A percentile compares a stretch with the other conserved stretches of the same genome.
Evolutionary conservation across 352 stramenopile genomes (phyloP).

Genomic region (Globisporangium nodosum): DNA sequence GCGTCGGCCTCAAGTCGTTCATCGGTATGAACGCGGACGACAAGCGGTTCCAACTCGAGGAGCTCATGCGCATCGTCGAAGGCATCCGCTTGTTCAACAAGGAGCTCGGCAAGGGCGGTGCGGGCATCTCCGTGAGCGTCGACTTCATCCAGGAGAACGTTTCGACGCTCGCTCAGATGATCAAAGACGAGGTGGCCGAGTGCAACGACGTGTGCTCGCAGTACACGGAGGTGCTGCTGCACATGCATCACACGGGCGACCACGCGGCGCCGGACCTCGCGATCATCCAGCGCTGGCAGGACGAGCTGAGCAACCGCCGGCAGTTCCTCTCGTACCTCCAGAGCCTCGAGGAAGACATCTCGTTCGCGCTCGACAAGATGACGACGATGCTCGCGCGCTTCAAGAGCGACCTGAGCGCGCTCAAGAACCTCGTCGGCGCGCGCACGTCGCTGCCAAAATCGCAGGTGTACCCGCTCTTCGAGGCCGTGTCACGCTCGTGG

Average conservation of each 20-base stretch:
- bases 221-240: slow-evolving; percentile 75
- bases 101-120: slow-evolving; percentile 81
- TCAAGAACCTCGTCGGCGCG: slow-evolving; percentile 81
- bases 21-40: slow-evolving; percentile 87
- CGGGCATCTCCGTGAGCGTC: slow-evolving; percentile 64
- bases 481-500: slow-evolving; percentile 84
- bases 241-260: slow-evolving; percentile 49
- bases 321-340: slow-evolving; percentile 91
- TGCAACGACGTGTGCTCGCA: slow-evolving; percentile 70
- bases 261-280: slow-evolving; percentile 16
- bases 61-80: slow-evolving; percentile 89
- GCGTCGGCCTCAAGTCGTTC: slow-evolving; percentile 91
- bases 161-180: slow-evolving; percentile 29
- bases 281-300: slow-evolving; percentile 81
- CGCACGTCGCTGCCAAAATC: slow-evolving; percentile 90
- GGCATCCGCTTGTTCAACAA: slow-evolving; percentile 94
- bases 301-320: slow-evolving; percentile 89
- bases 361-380: slow-evolving; percentile 82
- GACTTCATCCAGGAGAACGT: slow-evolving; percentile 58
- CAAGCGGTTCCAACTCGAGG: slow-evolving; percentile 87
- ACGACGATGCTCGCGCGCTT: slow-evolving; percentile 60
- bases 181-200: slow-evolving; percentile 55
- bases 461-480: slow-evolving; percentile 93
- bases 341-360: slow-evolving; percentile 89
- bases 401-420: slow-evolving; percentile 52